phyloP scores from a whole-genome alignment of 352 stramenopile genomes.

The Stephanocyclus meneghinianus region DNA sequence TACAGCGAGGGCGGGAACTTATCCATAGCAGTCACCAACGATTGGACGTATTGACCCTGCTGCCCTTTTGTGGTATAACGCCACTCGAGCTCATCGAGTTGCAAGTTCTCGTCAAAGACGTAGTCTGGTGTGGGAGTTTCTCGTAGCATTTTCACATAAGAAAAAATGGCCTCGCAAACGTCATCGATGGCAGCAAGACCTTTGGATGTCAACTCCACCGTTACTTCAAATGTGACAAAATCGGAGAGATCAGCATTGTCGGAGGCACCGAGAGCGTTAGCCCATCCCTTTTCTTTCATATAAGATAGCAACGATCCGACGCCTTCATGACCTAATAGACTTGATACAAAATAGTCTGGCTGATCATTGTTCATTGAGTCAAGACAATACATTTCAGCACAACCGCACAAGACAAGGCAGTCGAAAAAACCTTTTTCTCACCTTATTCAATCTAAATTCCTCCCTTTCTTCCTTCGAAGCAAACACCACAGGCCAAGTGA shows the following conservation, averaged over 20 bases:
- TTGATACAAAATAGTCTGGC: slow-evolving; percentile 85
- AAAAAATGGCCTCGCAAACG: slow-evolving; percentile 78
- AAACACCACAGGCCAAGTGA: slow-evolving; percentile 77
- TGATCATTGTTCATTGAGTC: slow-evolving; percentile 17
- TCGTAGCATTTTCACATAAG: slow-evolving; percentile 71
- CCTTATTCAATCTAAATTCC: slow-evolving; percentile 62
- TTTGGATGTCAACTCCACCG: slow-evolving; percentile 76
- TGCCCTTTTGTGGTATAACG: slow-evolving; percentile 63
- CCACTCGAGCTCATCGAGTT: slow-evolving; percentile 76
- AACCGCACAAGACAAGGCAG: slow-evolving; percentile 7
- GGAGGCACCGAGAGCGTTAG: slow-evolving; percentile 79
- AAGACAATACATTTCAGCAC: slow-evolving; percentile 2
- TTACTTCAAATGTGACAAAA: slow-evolving; percentile 83
- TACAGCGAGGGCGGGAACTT: slow-evolving; percentile 62
- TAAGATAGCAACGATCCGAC: slow-evolving; percentile 89
- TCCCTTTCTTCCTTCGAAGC: slow-evolving; percentile 50
- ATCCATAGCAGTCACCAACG: slow-evolving; percentile 61
- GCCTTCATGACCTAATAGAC: slow-evolving; percentile 92
- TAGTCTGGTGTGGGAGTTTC: slow-evolving; percentile 64
- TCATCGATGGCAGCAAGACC: slow-evolving; percentile 75
- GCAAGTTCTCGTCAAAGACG: slow-evolving; percentile 74
- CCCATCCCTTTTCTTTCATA: slow-evolving; percentile 87
- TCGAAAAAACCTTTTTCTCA: neutral
- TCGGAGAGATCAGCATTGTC: slow-evolving; percentile 69
- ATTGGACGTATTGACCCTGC: slow-evolving; percentile 57